Evolutionary conservation across 148 eudicot species (phyloP).

Genomic region (Arbutus unedo): DNA sequence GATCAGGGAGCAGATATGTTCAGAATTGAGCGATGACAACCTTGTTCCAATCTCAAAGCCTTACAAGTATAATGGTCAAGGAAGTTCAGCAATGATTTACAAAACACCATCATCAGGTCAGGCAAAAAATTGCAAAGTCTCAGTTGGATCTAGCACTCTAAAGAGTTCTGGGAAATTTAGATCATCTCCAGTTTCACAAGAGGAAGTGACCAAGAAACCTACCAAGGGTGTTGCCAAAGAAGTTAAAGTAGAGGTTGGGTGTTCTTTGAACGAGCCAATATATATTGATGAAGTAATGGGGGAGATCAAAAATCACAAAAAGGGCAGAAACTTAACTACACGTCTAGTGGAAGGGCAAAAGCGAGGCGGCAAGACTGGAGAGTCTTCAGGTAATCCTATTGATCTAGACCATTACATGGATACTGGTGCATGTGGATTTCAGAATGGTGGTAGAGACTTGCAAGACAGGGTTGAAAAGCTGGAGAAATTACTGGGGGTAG

Average conservation of each 20-base stretch:
- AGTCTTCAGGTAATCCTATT: background rate
- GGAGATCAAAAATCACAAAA: background rate
- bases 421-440: background rate
- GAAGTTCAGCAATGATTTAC: background rate
- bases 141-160: background rate
- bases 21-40: background rate
- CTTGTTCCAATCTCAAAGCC: background rate
- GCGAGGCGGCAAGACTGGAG: background rate
- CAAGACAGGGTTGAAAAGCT: constrained; percentile 10
- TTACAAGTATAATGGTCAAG: background rate
- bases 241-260: background rate
- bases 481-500: constrained; percentile 4
- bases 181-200: background rate
- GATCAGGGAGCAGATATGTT: background rate
- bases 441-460: background rate
- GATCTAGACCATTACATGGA: background rate
- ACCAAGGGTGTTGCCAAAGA: background rate
- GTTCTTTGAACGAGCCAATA: background rate
- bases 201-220: background rate
- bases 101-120: background rate
- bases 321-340: background rate
- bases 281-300: background rate
- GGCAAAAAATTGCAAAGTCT: background rate
- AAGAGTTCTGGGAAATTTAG: background rate
- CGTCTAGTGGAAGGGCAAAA: background rate